Conservation (phyloP, 176 grass and related monocot species). For the Tillandsia fasciculata region DNA sequence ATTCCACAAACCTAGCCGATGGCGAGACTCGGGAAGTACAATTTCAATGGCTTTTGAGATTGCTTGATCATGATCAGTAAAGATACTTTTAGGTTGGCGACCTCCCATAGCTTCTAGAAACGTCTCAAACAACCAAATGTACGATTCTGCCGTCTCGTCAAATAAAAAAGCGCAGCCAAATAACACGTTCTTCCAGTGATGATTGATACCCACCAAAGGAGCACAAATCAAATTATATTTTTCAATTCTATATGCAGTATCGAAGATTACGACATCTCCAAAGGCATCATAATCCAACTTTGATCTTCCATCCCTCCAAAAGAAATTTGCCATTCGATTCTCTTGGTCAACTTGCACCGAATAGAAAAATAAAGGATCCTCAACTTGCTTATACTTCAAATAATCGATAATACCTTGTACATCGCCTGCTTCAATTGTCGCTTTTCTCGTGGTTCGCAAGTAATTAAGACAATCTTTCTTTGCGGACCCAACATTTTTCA, state of each 20-base stretch:
- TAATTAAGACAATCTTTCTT: too few species aligned
- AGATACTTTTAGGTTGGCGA: slow-evolving; percentile 45
- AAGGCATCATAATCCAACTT: slow-evolving; percentile 65
- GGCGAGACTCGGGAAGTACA: slow-evolving; percentile 51
- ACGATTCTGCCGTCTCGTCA: slow-evolving; percentile 17
- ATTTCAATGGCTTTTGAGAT: slow-evolving; percentile 59
- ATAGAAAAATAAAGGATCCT: background rate
- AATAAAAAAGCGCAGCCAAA: slow-evolving; percentile 46
- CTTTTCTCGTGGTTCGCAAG: too few species aligned
- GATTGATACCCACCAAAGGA: slow-evolving; percentile 71
- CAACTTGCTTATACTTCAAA: too few species aligned
- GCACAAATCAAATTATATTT: slow-evolving; percentile 58
- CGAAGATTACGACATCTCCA: slow-evolving; percentile 67
- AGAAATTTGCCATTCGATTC: slow-evolving; percentile 54
- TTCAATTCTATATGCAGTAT: slow-evolving; percentile 58
- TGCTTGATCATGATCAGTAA: slow-evolving; percentile 62
- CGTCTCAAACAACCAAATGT: slow-evolving; percentile 55
- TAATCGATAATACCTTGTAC: too few species aligned
- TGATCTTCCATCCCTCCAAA: slow-evolving; percentile 66
- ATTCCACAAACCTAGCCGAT: slow-evolving; percentile 58
- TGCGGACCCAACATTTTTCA: too few species aligned
- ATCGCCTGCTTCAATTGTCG: too few species aligned
- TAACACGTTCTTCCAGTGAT: slow-evolving; percentile 76
- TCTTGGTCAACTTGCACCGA: slow-evolving; percentile 42
- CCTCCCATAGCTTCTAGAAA: slow-evolving; percentile 76